Conservation (phyloP, 805 yeast species). For the Suhomyces faveliae region DNA sequence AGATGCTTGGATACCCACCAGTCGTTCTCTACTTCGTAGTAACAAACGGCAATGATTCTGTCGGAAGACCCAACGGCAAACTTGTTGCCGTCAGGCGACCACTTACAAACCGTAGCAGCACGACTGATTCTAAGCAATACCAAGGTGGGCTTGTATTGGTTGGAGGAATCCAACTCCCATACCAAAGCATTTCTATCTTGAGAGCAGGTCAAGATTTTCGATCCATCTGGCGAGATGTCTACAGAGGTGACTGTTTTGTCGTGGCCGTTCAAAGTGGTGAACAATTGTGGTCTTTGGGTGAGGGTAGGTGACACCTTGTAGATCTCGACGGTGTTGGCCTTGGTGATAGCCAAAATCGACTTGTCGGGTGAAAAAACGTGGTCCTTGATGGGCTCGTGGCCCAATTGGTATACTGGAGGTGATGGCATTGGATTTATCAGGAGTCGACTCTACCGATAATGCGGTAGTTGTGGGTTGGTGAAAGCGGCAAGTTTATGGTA, state of each 20-base stretch:
- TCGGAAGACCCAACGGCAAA: conserved; percentile 98
- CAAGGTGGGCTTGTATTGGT: conserved; percentile 75
- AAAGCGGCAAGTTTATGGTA: background rate
- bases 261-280: conserved; percentile 74
- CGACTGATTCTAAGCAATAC: conserved; percentile 90
- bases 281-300: conserved; percentile 50
- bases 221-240: conserved; percentile 81
- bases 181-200: conserved; percentile 98
- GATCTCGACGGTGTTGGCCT: conserved; percentile 71
- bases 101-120: conserved; percentile 89
- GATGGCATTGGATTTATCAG: conserved; percentile 21
- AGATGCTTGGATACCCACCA: conserved; percentile 99
- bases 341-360: conserved; percentile 71
- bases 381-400: conserved; percentile 84
- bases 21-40: conserved; percentile 92
- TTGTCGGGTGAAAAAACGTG: conserved; percentile 80
- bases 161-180: conserved; percentile 71
- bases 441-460: conserved; percentile 28
- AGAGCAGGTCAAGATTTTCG: conserved; percentile 88
- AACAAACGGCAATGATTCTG: conserved; percentile 90
- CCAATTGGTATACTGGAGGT: conserved; percentile 58
- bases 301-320: conserved; percentile 51
- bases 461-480: too few relatives aligned
- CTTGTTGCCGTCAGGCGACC: conserved; percentile 95
- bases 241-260: conserved; percentile 94